These are phyloP conservation scores for Bothia castanella DNA, from an alignment of 1,284 basidiomycete species.

Conservation along the genomic window DNA sequence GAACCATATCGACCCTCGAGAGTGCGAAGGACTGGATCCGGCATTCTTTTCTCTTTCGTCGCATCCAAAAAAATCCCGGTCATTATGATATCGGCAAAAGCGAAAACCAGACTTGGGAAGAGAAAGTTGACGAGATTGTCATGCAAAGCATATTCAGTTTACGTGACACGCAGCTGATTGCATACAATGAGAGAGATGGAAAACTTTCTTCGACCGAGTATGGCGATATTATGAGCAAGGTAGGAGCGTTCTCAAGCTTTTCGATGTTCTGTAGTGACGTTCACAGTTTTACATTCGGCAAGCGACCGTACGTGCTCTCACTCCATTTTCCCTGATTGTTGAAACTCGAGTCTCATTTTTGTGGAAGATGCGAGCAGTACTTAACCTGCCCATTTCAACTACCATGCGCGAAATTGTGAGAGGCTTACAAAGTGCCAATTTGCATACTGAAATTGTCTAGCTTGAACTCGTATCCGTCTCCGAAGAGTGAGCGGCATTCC, in stretches of 20 bases:
- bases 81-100: conserved; percentile 68
- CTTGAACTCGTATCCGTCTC: conserved; percentile 61
- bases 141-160: conserved; percentile 60
- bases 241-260: conserved; percentile 28
- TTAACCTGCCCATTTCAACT: conserved; percentile 52
- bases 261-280: conserved; percentile 3
- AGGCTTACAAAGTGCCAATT: not conserved
- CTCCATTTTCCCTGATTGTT: not conserved
- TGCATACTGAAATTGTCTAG: conserved; percentile 35
- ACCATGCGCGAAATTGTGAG: conserved; percentile 64
- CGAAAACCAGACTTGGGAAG: conserved; percentile 61
- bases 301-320: conserved; percentile 47
- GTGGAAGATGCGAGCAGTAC: conserved; percentile 61
- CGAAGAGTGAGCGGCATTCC: conserved; percentile 53
- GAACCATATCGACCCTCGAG: conserved; percentile 66
- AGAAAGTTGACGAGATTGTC: conserved; percentile 68
- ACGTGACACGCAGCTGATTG: conserved; percentile 56
- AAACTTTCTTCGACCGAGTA: conserved; percentile 61
- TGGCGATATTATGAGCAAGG: conserved; percentile 84
- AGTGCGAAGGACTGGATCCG: conserved; percentile 79
- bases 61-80: conserved; percentile 77
- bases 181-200: conserved; percentile 37
- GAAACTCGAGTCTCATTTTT: not conserved
- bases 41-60: conserved; percentile 77
- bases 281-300: conserved; percentile 69